Evolutionary conservation across 2,329 filamentous ascomycete species (phyloP), one percentile per base, ranked within the genome.

Genomic region (Byssochlamys sp.): DNA sequence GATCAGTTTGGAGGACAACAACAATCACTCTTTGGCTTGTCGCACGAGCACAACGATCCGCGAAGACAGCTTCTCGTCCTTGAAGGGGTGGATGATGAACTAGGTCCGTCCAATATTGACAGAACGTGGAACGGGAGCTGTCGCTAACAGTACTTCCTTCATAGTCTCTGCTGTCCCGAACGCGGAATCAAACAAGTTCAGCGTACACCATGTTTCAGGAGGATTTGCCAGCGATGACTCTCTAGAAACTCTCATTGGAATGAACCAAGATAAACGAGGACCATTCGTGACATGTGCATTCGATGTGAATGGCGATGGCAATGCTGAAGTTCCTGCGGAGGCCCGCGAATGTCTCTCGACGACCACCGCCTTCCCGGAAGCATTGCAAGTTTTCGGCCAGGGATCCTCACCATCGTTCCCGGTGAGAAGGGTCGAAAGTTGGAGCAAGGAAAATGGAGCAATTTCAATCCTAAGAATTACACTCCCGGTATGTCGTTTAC

Each of bases 11-110:
- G 84, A 60, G 82, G 80, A 60, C 67, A 73, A 29, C 71, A 79
- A 5, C 63, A 73, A 56, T 69, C 77, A 24, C 72, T 89, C 33
- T 84, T 89, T 63, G 72, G 70, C 51, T 71, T 67, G 27, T 52
- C 58, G 26, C 48, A 55, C 27, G 55, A 56, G 19, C 54, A 57
- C 29, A 63, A 68, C 9, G 52, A 58, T 24, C 14, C 54, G 6
- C 61, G 66, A 51, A 73, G 65, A 57, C 67, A 71, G 29, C 64
- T 76, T 54, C 62, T 77, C 19, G 61, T 75, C 25, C 59, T 71
- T 49, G 84, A 89, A 70, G 77, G 88, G 45, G 71, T 88, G 27
- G 72, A 87, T 55, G 70, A 84, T 63, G 73, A 87, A 54, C 80
- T 86, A 66, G 82, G 84, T 65, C 74, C 81, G 71, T 78, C 76